Evolutionary conservation across 1,139 yeast genomes (phyloP), one percentile per base, ranked within the genome.

Genomic region (Sugiyamaella pinicola): DNA sequence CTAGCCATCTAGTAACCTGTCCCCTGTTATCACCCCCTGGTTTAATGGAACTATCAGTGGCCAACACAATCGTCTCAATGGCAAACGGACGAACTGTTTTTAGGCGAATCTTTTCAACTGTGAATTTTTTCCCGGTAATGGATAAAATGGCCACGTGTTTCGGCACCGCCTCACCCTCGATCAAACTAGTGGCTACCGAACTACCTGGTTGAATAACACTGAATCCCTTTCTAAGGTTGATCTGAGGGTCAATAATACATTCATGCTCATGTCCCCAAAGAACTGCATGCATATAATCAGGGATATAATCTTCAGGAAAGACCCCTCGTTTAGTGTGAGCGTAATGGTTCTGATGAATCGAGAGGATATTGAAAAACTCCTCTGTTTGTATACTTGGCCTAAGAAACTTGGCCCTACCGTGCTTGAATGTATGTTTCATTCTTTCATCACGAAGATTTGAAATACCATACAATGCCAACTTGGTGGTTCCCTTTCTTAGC

Each of bases 181-280:
- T 81, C 37, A 95, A 74, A 12, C 96, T 85, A 0, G 99, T 93
- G 0, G 96, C 98, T 15, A 93, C 87, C 0, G 96, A 87, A 1
- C 96, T 88, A 0, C 99, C 99, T 0, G 96, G 95, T 67, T 91
- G 96, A 42, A 95, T 75, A 0, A 91, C 90, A 56, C 83, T 83
- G 65, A 91, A 89, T 1, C 84, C 85, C 24, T 82, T 83, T 19
- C 79, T 79, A 0, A 86, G 79, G 64, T 89, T 90, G 45, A 74
- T 74, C 0, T 74, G 77, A 0, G 96, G 84, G 57, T 80, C 82
- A 1, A 93, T 88, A 6, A 85, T 77, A 64, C 98, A 90, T 67
- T 93, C 98, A 70, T 93, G 99, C 66, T 93, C 99, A 68, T 93
- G 99, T 8, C 99, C 99, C 99, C 99, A 93, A 2, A 90, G 72